Percentiles rank a stretch among this genome's conserved stretches.
Evolutionary conservation across 805 yeast genomes (phyloP).

Genomic region (Crinitomyces ghanaensis): DNA sequence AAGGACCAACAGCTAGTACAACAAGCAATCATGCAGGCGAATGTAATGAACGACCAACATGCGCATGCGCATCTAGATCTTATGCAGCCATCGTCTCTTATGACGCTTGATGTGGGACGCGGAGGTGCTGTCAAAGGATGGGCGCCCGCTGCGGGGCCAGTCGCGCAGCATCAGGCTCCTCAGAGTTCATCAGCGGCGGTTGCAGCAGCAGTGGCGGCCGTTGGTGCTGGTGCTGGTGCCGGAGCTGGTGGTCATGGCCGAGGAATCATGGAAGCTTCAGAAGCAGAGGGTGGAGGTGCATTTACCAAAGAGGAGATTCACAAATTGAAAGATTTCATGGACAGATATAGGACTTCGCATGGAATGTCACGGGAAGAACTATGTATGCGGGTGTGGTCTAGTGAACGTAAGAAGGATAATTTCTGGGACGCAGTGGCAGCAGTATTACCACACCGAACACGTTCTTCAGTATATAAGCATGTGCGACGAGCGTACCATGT

Average conservation of each 20-base stretch:
- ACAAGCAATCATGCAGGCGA: constrained; percentile 15
- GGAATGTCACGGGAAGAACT: constrained; percentile 54
- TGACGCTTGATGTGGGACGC: no score
- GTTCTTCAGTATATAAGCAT: constrained; percentile 88
- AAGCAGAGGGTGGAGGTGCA: constrained; percentile 23
- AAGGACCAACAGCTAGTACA: constrained; percentile 9
- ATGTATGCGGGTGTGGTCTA: constrained; percentile 79
- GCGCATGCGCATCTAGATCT: constrained; percentile 6
- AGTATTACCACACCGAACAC: constrained; percentile 72
- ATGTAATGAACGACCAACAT: no score
- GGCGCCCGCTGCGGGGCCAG: constrained; percentile 33
- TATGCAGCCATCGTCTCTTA: no score
- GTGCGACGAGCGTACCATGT: constrained; percentile 83
- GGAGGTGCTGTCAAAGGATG: neutral
- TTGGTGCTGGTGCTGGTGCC: neutral
- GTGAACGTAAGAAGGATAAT: constrained; percentile 72
- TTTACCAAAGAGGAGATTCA: constrained; percentile 56
- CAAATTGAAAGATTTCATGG: constrained; percentile 63
- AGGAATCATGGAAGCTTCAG: neutral
- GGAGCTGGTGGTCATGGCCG: constrained; percentile 1
- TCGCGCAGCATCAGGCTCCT: constrained; percentile 14
- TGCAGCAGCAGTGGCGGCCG: neutral
- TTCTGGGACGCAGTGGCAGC: constrained; percentile 79
- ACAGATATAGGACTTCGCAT: constrained; percentile 54
- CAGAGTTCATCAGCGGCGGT: neutral